These are phyloP conservation scores for Dendrostoma leiphaemia DNA, from an alignment of 2,329 filamentous ascomycete genomes.

Conservation along the genomic window DNA sequence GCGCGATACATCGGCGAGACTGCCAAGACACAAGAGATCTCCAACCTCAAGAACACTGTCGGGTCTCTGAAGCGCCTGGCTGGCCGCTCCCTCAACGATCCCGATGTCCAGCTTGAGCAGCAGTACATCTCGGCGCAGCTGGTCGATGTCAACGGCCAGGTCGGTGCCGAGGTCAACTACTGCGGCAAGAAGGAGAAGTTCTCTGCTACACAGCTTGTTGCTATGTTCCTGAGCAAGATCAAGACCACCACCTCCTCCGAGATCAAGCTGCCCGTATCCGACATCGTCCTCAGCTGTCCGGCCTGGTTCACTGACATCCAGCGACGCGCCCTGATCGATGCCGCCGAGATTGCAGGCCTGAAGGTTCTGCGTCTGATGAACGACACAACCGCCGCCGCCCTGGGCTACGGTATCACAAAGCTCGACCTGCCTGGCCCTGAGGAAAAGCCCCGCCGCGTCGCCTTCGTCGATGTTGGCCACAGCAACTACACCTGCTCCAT, in stretches of 20 bases:
- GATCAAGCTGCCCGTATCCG: slow-evolving; percentile 85
- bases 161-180: slow-evolving; percentile 91
- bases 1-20: slow-evolving; percentile 90
- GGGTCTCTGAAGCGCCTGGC: slow-evolving; percentile 87
- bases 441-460: slow-evolving; percentile 87
- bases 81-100: slow-evolving; percentile 82
- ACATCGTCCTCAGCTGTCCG: slow-evolving; percentile 91
- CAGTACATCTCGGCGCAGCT: slow-evolving; percentile 83
- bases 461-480: slow-evolving; percentile 93
- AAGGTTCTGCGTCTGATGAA: slow-evolving; percentile 95
- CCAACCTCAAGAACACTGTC: slow-evolving; percentile 99
- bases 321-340: slow-evolving; percentile 84
- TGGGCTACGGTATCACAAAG: slow-evolving; percentile 98
- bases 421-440: slow-evolving; percentile 83
- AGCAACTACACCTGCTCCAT: slow-evolving; percentile 93
- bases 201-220: slow-evolving; percentile 87
- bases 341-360: slow-evolving; percentile 87
- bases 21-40: slow-evolving; percentile 98
- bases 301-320: slow-evolving; percentile 97
- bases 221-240: slow-evolving; percentile 95
- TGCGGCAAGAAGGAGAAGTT: slow-evolving; percentile 94
- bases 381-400: slow-evolving; percentile 92
- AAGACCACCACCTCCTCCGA: slow-evolving; percentile 83
- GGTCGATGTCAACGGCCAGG: slow-evolving; percentile 88
- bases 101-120: slow-evolving; percentile 91